Evolutionary conservation across 257 asterid species (phyloP).

Genomic region (Capsicum chinense): DNA sequence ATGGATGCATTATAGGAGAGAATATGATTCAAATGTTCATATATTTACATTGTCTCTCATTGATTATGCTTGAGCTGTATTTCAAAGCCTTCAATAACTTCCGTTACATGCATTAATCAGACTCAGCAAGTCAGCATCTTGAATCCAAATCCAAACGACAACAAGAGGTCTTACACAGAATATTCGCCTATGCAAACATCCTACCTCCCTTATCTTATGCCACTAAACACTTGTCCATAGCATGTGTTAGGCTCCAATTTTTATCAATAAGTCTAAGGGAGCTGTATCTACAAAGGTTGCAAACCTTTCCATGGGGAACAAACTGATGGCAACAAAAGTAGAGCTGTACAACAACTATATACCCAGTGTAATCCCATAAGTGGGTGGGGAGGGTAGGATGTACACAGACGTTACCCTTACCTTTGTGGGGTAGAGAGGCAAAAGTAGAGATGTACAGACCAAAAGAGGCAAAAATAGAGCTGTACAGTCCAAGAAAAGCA

Average conservation of each 20-base stretch:
- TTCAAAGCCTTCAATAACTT: neutral
- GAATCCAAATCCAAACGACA: neutral
- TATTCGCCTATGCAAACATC: neutral
- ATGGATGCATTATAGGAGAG: constrained; percentile 15
- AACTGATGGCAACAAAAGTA: neutral
- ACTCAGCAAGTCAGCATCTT: neutral
- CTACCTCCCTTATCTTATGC: neutral
- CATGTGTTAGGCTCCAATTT: neutral
- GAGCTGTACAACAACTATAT: neutral
- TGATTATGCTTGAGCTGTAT: neutral
- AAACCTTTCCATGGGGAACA: constrained; percentile 3
- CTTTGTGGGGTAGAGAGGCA: neutral
- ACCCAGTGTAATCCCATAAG: neutral
- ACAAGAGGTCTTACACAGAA: neutral
- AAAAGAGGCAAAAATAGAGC: constrained; percentile 8
- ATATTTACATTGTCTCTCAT: neutral
- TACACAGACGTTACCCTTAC: neutral
- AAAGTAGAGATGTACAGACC: neutral
- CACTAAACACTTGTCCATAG: neutral
- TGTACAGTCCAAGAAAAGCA: neutral
- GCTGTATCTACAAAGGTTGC: constrained; percentile 7
- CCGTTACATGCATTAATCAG: constrained; percentile 19
- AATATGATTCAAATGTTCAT: constrained; percentile 13
- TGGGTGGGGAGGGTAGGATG: neutral
- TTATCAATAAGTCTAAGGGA: neutral